These are phyloP conservation scores for Apiospora malaysiana DNA, from an alignment of 2,329 filamentous ascomycete genomes.

Conservation along the genomic window DNA sequence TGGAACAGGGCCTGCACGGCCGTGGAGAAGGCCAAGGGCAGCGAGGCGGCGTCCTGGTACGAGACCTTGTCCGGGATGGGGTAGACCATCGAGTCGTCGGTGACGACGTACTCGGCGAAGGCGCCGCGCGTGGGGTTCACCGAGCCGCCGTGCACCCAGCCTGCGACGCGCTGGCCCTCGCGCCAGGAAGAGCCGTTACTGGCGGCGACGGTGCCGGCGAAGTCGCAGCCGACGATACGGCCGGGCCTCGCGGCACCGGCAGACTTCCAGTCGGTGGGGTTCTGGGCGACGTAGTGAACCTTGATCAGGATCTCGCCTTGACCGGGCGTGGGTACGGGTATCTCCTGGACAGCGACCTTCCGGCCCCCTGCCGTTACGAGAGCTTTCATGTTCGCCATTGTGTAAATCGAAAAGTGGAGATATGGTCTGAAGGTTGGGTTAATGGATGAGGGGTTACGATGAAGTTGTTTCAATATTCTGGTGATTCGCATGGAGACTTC, in stretches of 20 bases:
- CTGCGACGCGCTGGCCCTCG: constrained; percentile 41
- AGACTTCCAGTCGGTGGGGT: constrained; percentile 44
- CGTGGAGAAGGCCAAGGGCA: constrained; percentile 49
- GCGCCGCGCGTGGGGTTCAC: constrained; percentile 34
- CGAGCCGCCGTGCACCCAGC: constrained; percentile 40
- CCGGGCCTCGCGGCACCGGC: constrained; percentile 29
- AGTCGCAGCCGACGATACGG: constrained; percentile 42
- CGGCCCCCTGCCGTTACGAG: constrained; percentile 43
- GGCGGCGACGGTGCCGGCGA: constrained; percentile 40
- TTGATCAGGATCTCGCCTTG: constrained; percentile 43
- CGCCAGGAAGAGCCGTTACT: constrained; percentile 38
- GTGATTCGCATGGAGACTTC: neutral
- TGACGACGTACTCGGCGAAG: constrained; percentile 39
- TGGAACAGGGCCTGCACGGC: constrained; percentile 45
- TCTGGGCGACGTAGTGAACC: constrained; percentile 40
- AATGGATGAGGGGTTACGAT: neutral
- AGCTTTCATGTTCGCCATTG: constrained; percentile 39
- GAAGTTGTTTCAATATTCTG: neutral
- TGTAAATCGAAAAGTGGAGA: neutral
- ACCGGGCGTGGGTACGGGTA: constrained; percentile 37
- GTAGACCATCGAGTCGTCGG: constrained; percentile 37
- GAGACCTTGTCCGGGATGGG: constrained; percentile 36
- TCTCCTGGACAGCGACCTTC: constrained; percentile 38
- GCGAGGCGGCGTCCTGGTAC: constrained; percentile 35
- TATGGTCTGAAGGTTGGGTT: neutral